Evolutionary conservation across 208 protist genomes (phyloP), one percentile per base, ranked within the genome.

Genomic region (Leishmania major): DNA sequence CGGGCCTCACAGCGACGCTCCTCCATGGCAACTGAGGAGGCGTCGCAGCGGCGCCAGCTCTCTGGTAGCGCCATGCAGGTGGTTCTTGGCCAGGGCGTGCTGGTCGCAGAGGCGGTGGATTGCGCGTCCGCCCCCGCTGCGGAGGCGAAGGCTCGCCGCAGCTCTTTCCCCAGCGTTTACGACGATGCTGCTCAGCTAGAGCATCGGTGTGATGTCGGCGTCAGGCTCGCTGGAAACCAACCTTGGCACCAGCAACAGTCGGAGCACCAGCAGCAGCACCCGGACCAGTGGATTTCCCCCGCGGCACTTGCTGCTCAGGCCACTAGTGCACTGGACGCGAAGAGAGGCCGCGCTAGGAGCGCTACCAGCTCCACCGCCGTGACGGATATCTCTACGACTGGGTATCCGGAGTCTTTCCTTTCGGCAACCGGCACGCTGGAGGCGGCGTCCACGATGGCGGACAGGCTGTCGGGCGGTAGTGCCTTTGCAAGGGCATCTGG

Each of bases 21-120:
- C 31, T 67, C 77, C 64, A 62, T 89, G 71, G 5, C 28, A 15
- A 51, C 77, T 51, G 81, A 85, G 69, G 81, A 90, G 76, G 59
- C 49, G 31, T 64, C 80, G 51, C 83, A 84, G 43, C 80, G 78
- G 1, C 35, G 51, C 19, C 2, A 25, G 28, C 3, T 79, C 0
- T 60, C 31, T 15, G 28, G 17, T 43, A 45, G 35, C 47, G 57
- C 60, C 11, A 15, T 66, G 40, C 35, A 35, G n/a, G 31, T 53
- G 51, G 11, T 45, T 40, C 0, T 40, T 5, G 35, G 55, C 31
- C 51, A 77, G n/a, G 53, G 75, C 22, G n/a, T 45, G 15, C 66
- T 8, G 28, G 75, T 43, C 15, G 55, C 47, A 40, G 77, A 62
- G 55, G 59, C 17, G 55, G 47, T 60, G 77, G 31, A 59, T 15